Evolutionary conservation across 257 asterid species (phyloP).

Genomic region (Penstemon eatonii): DNA sequence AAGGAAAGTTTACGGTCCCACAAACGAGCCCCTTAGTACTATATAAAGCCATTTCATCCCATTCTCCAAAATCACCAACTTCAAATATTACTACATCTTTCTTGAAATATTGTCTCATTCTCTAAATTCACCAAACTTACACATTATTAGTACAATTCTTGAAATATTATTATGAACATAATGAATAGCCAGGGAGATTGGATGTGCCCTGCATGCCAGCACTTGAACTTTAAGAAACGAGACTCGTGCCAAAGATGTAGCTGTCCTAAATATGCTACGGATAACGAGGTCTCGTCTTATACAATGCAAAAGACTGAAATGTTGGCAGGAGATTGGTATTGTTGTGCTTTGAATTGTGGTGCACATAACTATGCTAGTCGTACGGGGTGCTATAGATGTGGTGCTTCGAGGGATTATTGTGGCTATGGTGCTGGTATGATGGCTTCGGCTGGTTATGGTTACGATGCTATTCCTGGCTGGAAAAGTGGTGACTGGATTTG

Average conservation of each 20-base stretch:
- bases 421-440: slow-evolving; percentile 50
- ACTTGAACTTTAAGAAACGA: slow-evolving; percentile 67
- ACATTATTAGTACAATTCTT: background rate
- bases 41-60: slow-evolving; percentile 49
- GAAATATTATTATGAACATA: background rate
- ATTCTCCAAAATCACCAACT: slow-evolving; percentile 44
- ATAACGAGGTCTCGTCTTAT: slow-evolving; percentile 51
- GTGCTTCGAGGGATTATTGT: slow-evolving; percentile 49
- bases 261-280: slow-evolving; percentile 67
- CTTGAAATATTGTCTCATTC: background rate
- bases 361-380: slow-evolving; percentile 88
- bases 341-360: slow-evolving; percentile 63
- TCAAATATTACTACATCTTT: slow-evolving; percentile 13
- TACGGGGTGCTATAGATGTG: slow-evolving; percentile 63
- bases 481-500: slow-evolving; percentile 93
- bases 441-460: slow-evolving; percentile 45
- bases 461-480: slow-evolving; percentile 77
- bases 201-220: slow-evolving; percentile 88
- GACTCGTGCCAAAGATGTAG: slow-evolving; percentile 74
- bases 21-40: slow-evolving; percentile 27
- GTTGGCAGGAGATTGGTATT: slow-evolving; percentile 87
- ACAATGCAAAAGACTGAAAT: slow-evolving; percentile 41
- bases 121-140: background rate
- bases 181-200: slow-evolving; percentile 85
- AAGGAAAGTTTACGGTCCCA: slow-evolving; percentile 39